These are phyloP conservation scores for Aspergillus persii DNA, from an alignment of 2,329 filamentous ascomycete species.

Conservation along the genomic window DNA sequence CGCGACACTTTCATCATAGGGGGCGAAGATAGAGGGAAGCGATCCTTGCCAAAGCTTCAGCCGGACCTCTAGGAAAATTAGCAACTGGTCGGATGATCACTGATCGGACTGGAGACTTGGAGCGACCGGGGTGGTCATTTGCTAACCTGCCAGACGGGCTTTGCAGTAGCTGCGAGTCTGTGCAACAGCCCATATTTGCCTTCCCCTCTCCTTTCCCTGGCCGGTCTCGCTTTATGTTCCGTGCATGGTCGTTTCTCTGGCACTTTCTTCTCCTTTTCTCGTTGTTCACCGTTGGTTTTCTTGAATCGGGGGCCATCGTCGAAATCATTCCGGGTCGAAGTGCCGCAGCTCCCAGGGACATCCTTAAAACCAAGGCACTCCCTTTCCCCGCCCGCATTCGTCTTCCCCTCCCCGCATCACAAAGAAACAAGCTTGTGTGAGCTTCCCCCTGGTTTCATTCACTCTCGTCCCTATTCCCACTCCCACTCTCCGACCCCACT, in stretches of 20 bases:
- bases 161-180: constrained; percentile 8
- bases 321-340: no score
- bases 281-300: background rate
- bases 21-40: background rate
- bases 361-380: background rate
- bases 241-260: background rate
- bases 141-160: background rate
- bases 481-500: background rate
- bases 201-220: background rate
- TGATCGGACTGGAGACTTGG: constrained; percentile 1
- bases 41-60: background rate
- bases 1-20: background rate
- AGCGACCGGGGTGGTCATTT: constrained; percentile 12
- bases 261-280: background rate
- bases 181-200: constrained; percentile 6
- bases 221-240: background rate
- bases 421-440: constrained; percentile 13
- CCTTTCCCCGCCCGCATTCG: background rate
- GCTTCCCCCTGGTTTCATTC: background rate
- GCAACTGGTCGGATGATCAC: constrained; percentile 14
- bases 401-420: background rate
- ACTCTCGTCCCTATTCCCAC: constrained; percentile 1
- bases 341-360: no score
- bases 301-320: no score
- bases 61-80: constrained; percentile 1